Evolutionary conservation across 2,329 filamentous ascomycete genomes (phyloP).

Genomic region (Diplodia sapinea): DNA sequence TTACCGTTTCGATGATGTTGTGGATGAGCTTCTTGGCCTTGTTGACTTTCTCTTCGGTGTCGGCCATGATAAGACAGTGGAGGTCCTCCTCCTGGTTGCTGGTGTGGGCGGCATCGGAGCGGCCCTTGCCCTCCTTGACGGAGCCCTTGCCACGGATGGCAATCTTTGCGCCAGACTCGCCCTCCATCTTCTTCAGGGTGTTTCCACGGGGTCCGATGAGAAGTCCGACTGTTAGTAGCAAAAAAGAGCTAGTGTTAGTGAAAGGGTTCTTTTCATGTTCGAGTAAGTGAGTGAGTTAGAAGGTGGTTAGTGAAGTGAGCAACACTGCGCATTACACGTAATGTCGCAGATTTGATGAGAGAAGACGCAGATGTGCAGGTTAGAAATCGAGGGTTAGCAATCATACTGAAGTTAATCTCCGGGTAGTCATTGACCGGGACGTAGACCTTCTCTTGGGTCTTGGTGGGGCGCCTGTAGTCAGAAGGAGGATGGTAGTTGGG

Average conservation of each 20-base stretch:
- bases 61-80: slow-evolving; percentile 99
- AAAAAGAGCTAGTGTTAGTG: slow-evolving; percentile 90
- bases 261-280: slow-evolving; percentile 38
- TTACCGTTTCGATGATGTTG: slow-evolving; percentile 97
- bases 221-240: slow-evolving; percentile 92
- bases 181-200: slow-evolving; percentile 99
- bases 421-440: slow-evolving; percentile 99
- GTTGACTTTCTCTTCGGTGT: slow-evolving; percentile 99
- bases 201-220: slow-evolving; percentile 99
- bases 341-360: slow-evolving; percentile 41
- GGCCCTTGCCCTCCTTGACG: slow-evolving; percentile 99
- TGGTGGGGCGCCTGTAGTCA: slow-evolving; percentile 97
- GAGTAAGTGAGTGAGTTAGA: slow-evolving; percentile 29
- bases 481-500: slow-evolving; percentile 98
- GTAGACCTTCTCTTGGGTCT: slow-evolving; percentile 99
- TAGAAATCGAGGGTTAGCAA: slow-evolving; percentile 86
- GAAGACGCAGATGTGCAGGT: slow-evolving; percentile 51
- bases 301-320: slow-evolving; percentile 50
- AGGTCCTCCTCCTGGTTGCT: slow-evolving; percentile 99
- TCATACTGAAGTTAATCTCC: slow-evolving; percentile 99
- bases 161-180: slow-evolving; percentile 96
- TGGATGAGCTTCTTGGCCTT: slow-evolving; percentile 98
- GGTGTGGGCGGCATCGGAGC: slow-evolving; percentile 97
- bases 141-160: slow-evolving; percentile 99
- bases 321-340: slow-evolving; percentile 45